A percentile compares a stretch with the other conserved stretches of the same genome.
phyloP scores from a whole-genome alignment of 2,329 filamentous ascomycete species.

The Ophiocordyceps sinensis region DNA sequence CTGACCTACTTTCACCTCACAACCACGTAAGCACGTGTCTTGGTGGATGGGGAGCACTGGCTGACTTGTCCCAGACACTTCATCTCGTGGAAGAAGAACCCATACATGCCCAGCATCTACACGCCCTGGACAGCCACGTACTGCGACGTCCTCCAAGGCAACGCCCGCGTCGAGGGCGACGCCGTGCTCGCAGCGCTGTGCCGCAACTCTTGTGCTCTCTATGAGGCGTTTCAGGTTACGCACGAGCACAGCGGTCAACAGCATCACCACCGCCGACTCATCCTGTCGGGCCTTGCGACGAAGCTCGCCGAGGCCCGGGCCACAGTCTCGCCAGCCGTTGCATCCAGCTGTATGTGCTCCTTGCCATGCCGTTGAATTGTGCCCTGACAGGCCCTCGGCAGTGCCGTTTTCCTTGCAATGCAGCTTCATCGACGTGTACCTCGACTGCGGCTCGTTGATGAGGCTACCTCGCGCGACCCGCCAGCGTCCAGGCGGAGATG shows the following conservation, averaged over 20 bases:
- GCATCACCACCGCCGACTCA: not conserved
- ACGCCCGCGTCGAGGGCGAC: conserved; percentile 24
- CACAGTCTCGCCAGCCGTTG: not conserved
- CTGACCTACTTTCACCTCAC: conserved; percentile 27
- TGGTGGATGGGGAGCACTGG: too few relatives aligned
- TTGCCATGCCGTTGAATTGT: conserved; percentile 1
- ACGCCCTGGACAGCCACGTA: conserved; percentile 29
- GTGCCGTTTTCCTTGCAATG: conserved; percentile 15
- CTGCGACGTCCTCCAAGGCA: conserved; percentile 26
- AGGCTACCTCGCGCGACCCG: conserved; percentile 3
- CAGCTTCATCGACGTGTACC: conserved; percentile 22
- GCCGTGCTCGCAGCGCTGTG: conserved; percentile 27
- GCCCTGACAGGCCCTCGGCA: not conserved
- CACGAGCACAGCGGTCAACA: conserved; percentile 9
- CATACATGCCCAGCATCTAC: conserved; percentile 16
- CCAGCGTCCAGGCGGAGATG: not conserved
- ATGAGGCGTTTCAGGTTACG: conserved; percentile 21
- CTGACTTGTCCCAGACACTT: conserved; percentile 17
- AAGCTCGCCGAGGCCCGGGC: not conserved
- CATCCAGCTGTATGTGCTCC: conserved; percentile 7
- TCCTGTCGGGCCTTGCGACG: not conserved
- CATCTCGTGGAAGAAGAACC: conserved; percentile 22
- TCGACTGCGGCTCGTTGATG: conserved; percentile 24
- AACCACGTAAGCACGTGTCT: conserved; percentile 20
- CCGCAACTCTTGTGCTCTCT: conserved; percentile 24